phyloP scores from a whole-genome alignment of 75 land plant genomes.

The Cupressus sempervirens region DNA sequence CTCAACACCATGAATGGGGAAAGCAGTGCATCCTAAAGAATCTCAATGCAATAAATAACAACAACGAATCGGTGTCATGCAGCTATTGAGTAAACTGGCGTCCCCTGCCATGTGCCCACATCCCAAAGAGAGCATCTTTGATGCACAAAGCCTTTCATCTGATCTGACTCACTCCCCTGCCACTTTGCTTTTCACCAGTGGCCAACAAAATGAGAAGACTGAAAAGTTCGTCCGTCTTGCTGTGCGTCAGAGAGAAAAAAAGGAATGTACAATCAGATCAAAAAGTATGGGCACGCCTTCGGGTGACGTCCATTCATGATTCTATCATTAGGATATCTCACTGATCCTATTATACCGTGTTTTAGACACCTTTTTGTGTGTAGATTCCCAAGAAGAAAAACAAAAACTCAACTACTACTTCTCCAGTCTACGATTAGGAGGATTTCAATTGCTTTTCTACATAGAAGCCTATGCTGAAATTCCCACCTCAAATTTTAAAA shows the following conservation, averaged over 20 bases:
- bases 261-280: neutral
- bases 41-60: neutral
- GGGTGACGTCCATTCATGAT: neutral
- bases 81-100: neutral
- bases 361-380: neutral
- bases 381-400: neutral
- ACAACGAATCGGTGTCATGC: neutral
- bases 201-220: conserved; percentile 3
- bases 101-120: conserved; percentile 7
- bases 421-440: neutral
- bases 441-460: neutral
- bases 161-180: neutral
- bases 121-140: conserved; percentile 5
- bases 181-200: conserved; percentile 1
- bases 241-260: neutral
- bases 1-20: neutral
- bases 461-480: neutral
- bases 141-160: neutral
- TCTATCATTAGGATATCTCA: neutral
- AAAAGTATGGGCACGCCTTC: neutral
- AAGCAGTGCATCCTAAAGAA: neutral
- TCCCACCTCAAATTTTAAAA: neutral
- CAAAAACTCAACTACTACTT: neutral
- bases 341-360: neutral
- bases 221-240: neutral